phyloP scores from a whole-genome alignment of 495 filamentous ascomycete genomes.

The Penicillium riverlandense region DNA sequence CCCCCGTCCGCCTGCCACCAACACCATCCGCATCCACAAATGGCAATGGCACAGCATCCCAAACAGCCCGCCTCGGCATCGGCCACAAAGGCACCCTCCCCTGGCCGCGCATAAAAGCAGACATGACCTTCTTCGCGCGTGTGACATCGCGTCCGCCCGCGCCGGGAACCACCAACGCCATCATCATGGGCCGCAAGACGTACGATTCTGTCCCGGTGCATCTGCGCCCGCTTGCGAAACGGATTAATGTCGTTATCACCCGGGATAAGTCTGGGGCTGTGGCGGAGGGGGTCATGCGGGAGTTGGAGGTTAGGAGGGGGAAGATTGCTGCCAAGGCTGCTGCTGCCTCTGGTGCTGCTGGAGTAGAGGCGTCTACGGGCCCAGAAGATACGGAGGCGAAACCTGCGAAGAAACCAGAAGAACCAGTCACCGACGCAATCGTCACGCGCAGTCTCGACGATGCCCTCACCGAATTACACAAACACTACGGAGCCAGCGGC shows the following conservation, averaged over 20 bases:
- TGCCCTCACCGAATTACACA: slow-evolving; percentile 41
- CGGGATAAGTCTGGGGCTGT: slow-evolving; percentile 31
- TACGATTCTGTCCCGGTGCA: slow-evolving; percentile 76
- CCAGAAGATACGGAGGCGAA: neutral
- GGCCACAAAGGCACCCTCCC: slow-evolving; percentile 73
- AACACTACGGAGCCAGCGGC: slow-evolving; percentile 10
- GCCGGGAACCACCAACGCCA: slow-evolving; percentile 52
- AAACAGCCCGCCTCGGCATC: slow-evolving; percentile 66
- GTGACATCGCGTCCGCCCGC: slow-evolving; percentile 62
- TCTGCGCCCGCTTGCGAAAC: slow-evolving; percentile 70
- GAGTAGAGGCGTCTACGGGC: too few relatives aligned
- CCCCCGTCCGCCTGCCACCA: slow-evolving; percentile 21
- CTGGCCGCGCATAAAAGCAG: slow-evolving; percentile 78
- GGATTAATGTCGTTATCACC: slow-evolving; percentile 74
- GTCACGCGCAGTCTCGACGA: slow-evolving; percentile 44
- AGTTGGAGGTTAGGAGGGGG: slow-evolving; percentile 14
- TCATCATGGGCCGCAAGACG: slow-evolving; percentile 96
- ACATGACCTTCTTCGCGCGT: slow-evolving; percentile 92
- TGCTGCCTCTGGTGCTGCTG: slow-evolving; percentile 2
- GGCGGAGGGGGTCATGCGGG: slow-evolving; percentile 14
- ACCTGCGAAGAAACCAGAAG: neutral
- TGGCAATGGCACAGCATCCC: slow-evolving; percentile 39
- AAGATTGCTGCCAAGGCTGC: slow-evolving; percentile 13
- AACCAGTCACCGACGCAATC: slow-evolving; percentile 26
- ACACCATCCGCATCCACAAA: slow-evolving; percentile 19